These are phyloP conservation scores for Chrysoporthe austroafricana DNA, from an alignment of 2,329 filamentous ascomycete species.

Conservation along the genomic window DNA sequence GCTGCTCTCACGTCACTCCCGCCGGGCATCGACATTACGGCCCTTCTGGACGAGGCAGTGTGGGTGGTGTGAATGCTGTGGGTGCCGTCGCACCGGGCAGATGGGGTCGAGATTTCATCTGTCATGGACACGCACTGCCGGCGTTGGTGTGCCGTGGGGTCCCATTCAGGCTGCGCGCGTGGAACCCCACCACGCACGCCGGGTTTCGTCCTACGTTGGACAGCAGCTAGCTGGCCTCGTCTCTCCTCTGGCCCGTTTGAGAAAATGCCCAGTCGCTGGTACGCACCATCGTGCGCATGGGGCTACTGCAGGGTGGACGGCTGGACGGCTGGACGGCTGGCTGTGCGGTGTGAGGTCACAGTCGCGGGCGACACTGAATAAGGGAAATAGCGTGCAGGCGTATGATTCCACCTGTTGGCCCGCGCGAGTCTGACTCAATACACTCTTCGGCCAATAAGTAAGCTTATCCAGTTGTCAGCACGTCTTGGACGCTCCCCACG, in stretches of 20 bases:
- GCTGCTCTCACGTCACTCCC: slow-evolving; percentile 17
- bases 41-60: slow-evolving; percentile 11
- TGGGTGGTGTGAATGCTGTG: too few species aligned
- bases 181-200: too few species aligned
- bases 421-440: not conserved
- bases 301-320: not conserved
- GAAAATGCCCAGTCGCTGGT: too few species aligned
- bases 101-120: not conserved
- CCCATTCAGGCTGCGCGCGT: too few species aligned
- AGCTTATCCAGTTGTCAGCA: slow-evolving; percentile 23
- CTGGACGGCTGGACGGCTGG: too few species aligned
- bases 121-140: not conserved
- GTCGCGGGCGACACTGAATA: not conserved
- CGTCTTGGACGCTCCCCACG: slow-evolving; percentile 12
- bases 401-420: slow-evolving; percentile 11
- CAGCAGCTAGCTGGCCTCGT: too few species aligned
- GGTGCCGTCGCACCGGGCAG: too few species aligned
- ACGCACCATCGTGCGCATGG: not conserved
- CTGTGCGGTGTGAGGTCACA: not conserved
- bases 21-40: slow-evolving; percentile 27
- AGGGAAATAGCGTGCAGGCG: not conserved
- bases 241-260: too few species aligned
- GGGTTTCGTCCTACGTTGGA: too few species aligned
- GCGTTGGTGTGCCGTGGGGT: too few species aligned
- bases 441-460: slow-evolving; percentile 9